These are phyloP conservation scores for Ceratocystis variospora DNA, from an alignment of 2,329 filamentous ascomycete genomes.

Conservation along the genomic window DNA sequence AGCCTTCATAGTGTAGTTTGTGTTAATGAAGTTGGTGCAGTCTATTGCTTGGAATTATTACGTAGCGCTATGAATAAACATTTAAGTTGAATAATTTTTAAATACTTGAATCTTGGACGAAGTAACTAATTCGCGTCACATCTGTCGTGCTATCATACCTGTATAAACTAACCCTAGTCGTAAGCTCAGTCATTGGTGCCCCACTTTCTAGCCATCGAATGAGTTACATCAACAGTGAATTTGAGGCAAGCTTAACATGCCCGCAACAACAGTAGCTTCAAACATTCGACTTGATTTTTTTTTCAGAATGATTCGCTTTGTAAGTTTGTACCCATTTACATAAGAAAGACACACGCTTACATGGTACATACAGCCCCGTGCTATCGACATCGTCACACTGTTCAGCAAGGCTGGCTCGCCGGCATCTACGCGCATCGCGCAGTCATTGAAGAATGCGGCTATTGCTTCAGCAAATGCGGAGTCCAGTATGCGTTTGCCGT, in stretches of 20 bases:
- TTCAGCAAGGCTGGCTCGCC: slow-evolving; percentile 74
- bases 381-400: slow-evolving; percentile 83
- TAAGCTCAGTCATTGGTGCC: background rate
- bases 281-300: background rate
- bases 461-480: slow-evolving; percentile 36
- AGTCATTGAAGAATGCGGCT: slow-evolving; percentile 55
- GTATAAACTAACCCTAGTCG: background rate
- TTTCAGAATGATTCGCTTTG: slow-evolving; percentile 35
- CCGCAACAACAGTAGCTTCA: background rate
- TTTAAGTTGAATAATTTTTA: too few relatives aligned
- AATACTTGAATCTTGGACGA: too few relatives aligned
- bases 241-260: background rate
- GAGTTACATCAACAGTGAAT: background rate
- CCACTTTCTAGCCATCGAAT: background rate
- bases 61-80: too few relatives aligned
- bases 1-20: background rate
- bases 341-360: background rate
- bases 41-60: too few relatives aligned
- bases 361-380: slow-evolving; percentile 46
- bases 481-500: slow-evolving; percentile 44
- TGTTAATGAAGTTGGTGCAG: background rate
- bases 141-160: background rate
- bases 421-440: slow-evolving; percentile 58
- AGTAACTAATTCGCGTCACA: too few relatives aligned
- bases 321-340: slow-evolving; percentile 24